Conservation (phyloP, 441 rosid species). For the Populus hybrid region DNA sequence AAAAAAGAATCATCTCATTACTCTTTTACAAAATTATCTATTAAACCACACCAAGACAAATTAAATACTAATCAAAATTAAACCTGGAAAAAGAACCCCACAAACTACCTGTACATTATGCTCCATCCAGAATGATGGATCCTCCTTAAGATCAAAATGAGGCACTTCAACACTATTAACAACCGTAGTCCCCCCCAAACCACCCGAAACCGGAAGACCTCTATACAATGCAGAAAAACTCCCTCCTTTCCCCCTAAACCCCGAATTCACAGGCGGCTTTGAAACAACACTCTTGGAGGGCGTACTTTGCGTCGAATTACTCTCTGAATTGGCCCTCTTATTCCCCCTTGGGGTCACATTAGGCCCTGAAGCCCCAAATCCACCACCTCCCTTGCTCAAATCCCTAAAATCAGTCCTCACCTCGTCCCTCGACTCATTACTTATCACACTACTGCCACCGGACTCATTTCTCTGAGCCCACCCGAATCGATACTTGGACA, state of each 20-base stretch:
- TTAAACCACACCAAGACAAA: not conserved
- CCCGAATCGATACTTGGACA: constrained; percentile 58
- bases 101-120: constrained; percentile 89
- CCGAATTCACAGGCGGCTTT: constrained; percentile 52
- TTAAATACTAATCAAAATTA: not conserved
- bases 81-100: not conserved
- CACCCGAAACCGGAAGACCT: constrained; percentile 68
- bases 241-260: constrained; percentile 57
- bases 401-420: constrained; percentile 19
- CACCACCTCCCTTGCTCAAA: not conserved
- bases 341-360: constrained; percentile 9
- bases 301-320: constrained; percentile 81
- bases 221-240: constrained; percentile 68
- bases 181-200: constrained; percentile 34
- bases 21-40: not conserved
- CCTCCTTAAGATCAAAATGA: constrained; percentile 91
- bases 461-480: constrained; percentile 66
- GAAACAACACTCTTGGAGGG: constrained; percentile 89
- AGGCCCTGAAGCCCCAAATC: constrained; percentile 28
- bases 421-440: constrained; percentile 31
- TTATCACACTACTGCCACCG: not conserved
- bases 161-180: constrained; percentile 87
- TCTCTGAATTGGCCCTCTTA: constrained; percentile 39
- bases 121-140: constrained; percentile 99
- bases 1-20: not conserved